phyloP scores from a whole-genome alignment of 1,284 basidiomycete species.

The Microbotryum saponariae region DNA sequence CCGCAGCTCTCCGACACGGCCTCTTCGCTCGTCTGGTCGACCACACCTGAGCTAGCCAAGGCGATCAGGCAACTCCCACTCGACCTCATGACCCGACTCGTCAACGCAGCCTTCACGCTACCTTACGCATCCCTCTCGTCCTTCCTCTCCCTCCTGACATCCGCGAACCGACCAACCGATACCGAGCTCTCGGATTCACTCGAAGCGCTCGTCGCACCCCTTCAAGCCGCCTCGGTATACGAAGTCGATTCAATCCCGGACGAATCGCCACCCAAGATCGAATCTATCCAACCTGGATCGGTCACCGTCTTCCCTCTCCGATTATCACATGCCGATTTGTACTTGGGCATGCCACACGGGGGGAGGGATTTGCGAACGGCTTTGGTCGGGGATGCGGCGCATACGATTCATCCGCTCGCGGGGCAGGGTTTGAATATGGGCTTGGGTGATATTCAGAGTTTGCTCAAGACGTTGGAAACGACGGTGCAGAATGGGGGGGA shows the following conservation, averaged over 20 bases:
- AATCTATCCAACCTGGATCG: constrained; percentile 62
- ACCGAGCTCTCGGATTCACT: constrained; percentile 9
- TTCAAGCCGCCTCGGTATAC: constrained; percentile 6
- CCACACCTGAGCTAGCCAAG: constrained; percentile 65
- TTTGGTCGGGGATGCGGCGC: constrained; percentile 91
- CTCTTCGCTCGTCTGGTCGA: constrained; percentile 94
- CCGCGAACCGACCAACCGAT: constrained; percentile 34
- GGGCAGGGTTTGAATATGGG: constrained; percentile 95
- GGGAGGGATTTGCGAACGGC: constrained; percentile 56
- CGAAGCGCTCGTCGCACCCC: neutral
- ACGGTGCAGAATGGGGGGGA: constrained; percentile 61
- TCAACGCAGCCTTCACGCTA: constrained; percentile 89
- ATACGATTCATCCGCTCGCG: constrained; percentile 91
- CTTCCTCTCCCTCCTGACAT: constrained; percentile 54
- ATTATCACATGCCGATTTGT: constrained; percentile 78
- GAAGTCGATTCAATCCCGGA: constrained; percentile 50
- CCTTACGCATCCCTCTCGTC: constrained; percentile 27
- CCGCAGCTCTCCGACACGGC: constrained; percentile 54
- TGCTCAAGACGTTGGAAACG: constrained; percentile 45
- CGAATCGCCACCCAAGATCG: constrained; percentile 69
- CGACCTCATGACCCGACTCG: constrained; percentile 60
- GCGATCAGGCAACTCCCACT: constrained; percentile 63
- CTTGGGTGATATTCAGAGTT: constrained; percentile 69
- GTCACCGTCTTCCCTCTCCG: constrained; percentile 85
- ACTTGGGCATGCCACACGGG: constrained; percentile 64